Percentiles rank a stretch among this genome's conserved stretches.
Conservation (phyloP, 2,329 filamentous ascomycete genomes). For the Scytalidium lignicola region DNA sequence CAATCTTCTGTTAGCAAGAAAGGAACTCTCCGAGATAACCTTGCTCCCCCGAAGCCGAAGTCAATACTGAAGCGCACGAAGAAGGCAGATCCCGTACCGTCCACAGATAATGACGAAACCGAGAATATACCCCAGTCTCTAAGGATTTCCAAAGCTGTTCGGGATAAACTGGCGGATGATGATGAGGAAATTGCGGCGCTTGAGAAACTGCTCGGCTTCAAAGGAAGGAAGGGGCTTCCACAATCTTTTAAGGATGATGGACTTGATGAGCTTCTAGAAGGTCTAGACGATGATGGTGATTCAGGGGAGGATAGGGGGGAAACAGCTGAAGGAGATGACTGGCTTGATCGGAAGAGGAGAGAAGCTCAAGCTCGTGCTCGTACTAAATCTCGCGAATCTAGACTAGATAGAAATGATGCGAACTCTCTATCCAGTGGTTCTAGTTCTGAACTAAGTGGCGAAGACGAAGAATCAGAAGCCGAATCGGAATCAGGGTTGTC, state of each 20-base stretch:
- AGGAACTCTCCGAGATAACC: not conserved
- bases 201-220: constrained; percentile 82
- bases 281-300: constrained; percentile 51
- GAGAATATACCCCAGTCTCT: constrained; percentile 13
- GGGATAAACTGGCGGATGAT: constrained; percentile 67
- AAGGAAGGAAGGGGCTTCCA: constrained; percentile 65
- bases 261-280: constrained; percentile 70
- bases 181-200: constrained; percentile 83
- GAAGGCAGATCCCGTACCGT: constrained; percentile 9
- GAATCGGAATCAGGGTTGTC: constrained; percentile 24
- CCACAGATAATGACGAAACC: not conserved
- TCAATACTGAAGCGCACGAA: constrained; percentile 24
- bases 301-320: constrained; percentile 49
- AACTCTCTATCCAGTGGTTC: constrained; percentile 8
- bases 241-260: constrained; percentile 78
- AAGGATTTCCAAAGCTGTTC: constrained; percentile 34
- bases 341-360: constrained; percentile 53
- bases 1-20: constrained; percentile 2
- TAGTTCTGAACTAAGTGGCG: constrained; percentile 16
- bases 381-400: not conserved
- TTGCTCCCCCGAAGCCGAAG: constrained; percentile 15
- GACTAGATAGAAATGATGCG: constrained; percentile 11
- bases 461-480: constrained; percentile 24
- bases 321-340: constrained; percentile 53
- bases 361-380: constrained; percentile 30